Conservation (phyloP, 768 basidiomycete species). For the Lepiota brunneoincarnata region DNA sequence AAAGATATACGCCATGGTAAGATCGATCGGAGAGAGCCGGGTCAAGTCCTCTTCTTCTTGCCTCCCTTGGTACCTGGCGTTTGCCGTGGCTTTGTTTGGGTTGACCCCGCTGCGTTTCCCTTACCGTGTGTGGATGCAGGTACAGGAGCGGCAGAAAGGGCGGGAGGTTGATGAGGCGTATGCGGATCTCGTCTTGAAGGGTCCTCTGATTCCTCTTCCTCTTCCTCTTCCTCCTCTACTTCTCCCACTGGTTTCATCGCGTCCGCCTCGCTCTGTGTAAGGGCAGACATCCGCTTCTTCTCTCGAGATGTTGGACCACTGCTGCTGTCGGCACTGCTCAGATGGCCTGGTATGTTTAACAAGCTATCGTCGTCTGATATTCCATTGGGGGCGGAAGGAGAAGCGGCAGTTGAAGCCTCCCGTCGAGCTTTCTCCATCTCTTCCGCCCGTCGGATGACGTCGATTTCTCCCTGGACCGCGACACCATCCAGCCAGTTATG, state of each 20-base stretch:
- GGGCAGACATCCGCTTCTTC: conserved; percentile 8
- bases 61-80: not conserved
- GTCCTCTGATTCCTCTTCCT: not conserved
- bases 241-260: conserved; percentile 81
- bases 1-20: too few species aligned
- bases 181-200: not conserved
- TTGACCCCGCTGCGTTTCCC: not conserved
- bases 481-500: conserved; percentile 87
- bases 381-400: conserved; percentile 2
- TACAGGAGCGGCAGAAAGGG: not conserved
- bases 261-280: conserved; percentile 36
- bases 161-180: not conserved
- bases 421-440: conserved; percentile 38
- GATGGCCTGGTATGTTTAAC: not conserved
- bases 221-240: conserved; percentile 8
- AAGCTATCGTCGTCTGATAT: not conserved
- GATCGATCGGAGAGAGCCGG: not conserved
- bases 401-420: not conserved
- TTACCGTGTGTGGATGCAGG: not conserved
- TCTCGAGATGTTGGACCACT: conserved; percentile 23
- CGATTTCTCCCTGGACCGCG: conserved; percentile 87
- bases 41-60: not conserved
- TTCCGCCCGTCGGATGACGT: conserved; percentile 68
- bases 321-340: conserved; percentile 34
- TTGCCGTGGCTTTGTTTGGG: not conserved